These are phyloP conservation scores for Kurtzmaniella natalensis DNA, from an alignment of 1,139 yeast genomes.

Conservation along the genomic window DNA sequence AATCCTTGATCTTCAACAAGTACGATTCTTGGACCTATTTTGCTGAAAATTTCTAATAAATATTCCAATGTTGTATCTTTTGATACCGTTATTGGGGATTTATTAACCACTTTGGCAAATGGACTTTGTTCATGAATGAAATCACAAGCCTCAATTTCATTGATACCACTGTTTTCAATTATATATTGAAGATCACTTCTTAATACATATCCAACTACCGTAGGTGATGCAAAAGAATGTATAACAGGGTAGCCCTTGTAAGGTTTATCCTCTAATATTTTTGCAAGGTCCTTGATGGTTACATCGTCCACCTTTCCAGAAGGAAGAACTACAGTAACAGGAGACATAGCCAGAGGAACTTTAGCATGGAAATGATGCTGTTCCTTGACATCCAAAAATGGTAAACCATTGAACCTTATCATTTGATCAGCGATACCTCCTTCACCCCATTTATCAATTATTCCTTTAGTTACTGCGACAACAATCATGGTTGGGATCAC, in stretches of 20 bases:
- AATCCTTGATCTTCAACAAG: conserved; percentile 55
- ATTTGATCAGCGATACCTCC: conserved; percentile 95
- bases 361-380: conserved; percentile 53
- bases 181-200: conserved; percentile 28
- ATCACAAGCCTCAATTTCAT: conserved; percentile 10
- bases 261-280: conserved; percentile 32
- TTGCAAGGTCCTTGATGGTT: conserved; percentile 31
- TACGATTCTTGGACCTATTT: conserved; percentile 76
- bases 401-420: conserved; percentile 85
- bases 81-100: conserved; percentile 61
- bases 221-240: conserved; percentile 26
- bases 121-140: conserved; percentile 19
- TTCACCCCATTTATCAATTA: conserved; percentile 71
- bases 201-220: conserved; percentile 33
- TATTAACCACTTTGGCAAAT: conserved; percentile 45
- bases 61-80: conserved; percentile 55
- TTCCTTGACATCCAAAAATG: conserved; percentile 74
- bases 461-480: conserved; percentile 81
- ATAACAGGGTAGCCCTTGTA: conserved; percentile 58
- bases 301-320: conserved; percentile 27
- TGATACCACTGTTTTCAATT: conserved; percentile 13
- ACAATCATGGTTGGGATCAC: conserved; percentile 95
- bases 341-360: conserved; percentile 66
- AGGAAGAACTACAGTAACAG: conserved; percentile 47
- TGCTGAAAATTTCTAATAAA: conserved; percentile 65